Conservation (phyloP, 2,329 filamentous ascomycete genomes). For the Pseudogymnoascus sp. region DNA sequence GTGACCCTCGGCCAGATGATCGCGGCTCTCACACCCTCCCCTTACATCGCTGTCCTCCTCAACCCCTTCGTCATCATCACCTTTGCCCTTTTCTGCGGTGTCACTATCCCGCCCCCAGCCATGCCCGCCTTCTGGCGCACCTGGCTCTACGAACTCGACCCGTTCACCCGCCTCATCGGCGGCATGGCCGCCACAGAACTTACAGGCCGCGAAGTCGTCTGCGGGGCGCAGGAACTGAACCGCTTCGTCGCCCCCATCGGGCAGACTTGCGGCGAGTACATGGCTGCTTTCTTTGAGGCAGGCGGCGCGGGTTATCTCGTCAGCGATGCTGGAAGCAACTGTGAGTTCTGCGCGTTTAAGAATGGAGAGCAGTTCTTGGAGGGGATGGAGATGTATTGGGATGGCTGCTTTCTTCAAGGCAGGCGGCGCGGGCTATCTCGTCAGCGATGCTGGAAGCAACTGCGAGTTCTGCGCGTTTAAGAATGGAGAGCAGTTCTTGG, state of each 20-base stretch:
- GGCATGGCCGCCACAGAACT: slow-evolving; percentile 44
- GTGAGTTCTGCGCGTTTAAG: slow-evolving; percentile 53
- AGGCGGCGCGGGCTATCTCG: slow-evolving; percentile 34
- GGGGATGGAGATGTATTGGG: slow-evolving; percentile 57
- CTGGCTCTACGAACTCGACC: slow-evolving; percentile 47
- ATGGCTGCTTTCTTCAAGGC: slow-evolving; percentile 42
- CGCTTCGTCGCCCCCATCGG: slow-evolving; percentile 29
- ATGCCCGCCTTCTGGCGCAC: slow-evolving; percentile 60
- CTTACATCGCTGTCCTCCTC: slow-evolving; percentile 48
- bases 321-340: slow-evolving; percentile 48
- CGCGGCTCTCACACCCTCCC: slow-evolving; percentile 53
- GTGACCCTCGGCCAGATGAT: slow-evolving; percentile 64
- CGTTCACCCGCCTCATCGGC: slow-evolving; percentile 54
- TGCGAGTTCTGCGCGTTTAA: slow-evolving; percentile 56
- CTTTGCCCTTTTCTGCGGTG: slow-evolving; percentile 66
- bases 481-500: slow-evolving; percentile 71
- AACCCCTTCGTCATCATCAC: slow-evolving; percentile 51
- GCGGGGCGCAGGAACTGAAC: slow-evolving; percentile 41
- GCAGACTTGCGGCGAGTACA: slow-evolving; percentile 51
- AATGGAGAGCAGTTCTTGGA: slow-evolving; percentile 72
- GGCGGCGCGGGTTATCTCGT: slow-evolving; percentile 36
- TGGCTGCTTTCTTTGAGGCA: slow-evolving; percentile 41
- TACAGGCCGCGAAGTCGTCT: slow-evolving; percentile 40
- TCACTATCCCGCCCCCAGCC: slow-evolving; percentile 57
- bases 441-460: slow-evolving; percentile 46